A percentile compares a stretch with the other conserved stretches of the same genome.
phyloP scores from a whole-genome alignment of 2,329 filamentous ascomycete species.

The Aspergillus sp. region DNA sequence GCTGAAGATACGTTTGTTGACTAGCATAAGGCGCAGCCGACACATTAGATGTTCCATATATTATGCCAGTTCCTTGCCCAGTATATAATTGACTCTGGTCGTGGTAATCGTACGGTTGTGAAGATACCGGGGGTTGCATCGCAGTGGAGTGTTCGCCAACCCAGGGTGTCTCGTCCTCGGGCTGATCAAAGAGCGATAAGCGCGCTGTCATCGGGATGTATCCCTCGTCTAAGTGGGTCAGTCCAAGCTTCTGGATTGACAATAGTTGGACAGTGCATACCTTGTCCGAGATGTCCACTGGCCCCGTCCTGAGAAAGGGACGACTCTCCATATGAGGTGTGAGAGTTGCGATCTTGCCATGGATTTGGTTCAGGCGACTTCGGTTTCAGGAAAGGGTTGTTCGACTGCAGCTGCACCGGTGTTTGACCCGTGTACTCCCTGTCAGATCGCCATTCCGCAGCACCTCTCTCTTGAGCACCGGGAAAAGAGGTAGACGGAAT shows the following conservation, averaged over 20 bases:
- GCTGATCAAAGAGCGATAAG: constrained; percentile 38
- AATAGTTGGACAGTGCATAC: constrained; percentile 12
- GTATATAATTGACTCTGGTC: constrained; percentile 6
- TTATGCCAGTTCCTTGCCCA: constrained; percentile 18
- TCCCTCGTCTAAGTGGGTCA: constrained; percentile 34
- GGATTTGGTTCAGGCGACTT: constrained; percentile 26
- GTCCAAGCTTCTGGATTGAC: constrained; percentile 1
- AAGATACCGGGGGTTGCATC: constrained; percentile 10
- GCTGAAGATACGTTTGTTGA: constrained; percentile 6
- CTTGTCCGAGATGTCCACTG: constrained; percentile 36
- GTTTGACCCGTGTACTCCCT: constrained; percentile 25
- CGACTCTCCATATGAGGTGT: constrained; percentile 21
- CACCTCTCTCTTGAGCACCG: constrained; percentile 24
- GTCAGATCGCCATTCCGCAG: constrained; percentile 24
- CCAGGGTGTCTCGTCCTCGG: constrained; percentile 32
- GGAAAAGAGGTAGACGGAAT: constrained; percentile 27
- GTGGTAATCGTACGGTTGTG: constrained; percentile 11
- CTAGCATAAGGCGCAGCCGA: neutral
- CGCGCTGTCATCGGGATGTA: constrained; percentile 45
- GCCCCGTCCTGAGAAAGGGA: constrained; percentile 23
- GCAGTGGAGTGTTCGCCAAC: constrained; percentile 22
- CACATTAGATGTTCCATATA: constrained; percentile 14
- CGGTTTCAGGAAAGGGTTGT: constrained; percentile 43
- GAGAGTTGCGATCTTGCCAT: constrained; percentile 22
- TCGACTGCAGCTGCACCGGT: constrained; percentile 38